These are phyloP conservation scores for Amanita pallidorosea DNA, from an alignment of 768 basidiomycete genomes.

Conservation along the genomic window DNA sequence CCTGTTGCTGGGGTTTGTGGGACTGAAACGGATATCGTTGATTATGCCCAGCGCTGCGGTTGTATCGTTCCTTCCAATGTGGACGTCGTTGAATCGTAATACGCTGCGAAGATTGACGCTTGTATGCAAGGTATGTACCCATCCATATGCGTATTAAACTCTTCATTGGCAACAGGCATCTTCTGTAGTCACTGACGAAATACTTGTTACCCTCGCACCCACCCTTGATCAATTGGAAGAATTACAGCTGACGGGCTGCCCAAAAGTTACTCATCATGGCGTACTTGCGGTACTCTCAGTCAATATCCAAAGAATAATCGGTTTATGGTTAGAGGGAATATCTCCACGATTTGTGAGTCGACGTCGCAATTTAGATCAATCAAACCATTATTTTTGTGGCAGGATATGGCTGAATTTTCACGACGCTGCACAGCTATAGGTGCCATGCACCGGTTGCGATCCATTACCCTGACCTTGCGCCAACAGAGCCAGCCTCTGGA, in stretches of 20 bases:
- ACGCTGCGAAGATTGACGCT: constrained; percentile 50
- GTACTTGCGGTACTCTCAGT: constrained; percentile 37
- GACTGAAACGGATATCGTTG: constrained; percentile 45
- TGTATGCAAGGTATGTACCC: constrained; percentile 51
- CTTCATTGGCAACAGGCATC: constrained; percentile 38
- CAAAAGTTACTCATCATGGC: constrained; percentile 54
- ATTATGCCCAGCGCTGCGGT: constrained; percentile 66
- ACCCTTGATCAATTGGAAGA: constrained; percentile 40
- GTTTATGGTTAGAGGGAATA: constrained; percentile 52
- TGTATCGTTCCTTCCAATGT: constrained; percentile 34
- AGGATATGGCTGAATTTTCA: constrained; percentile 47
- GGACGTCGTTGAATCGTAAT: constrained; percentile 34
- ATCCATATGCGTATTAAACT: neutral
- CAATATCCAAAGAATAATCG: constrained; percentile 35
- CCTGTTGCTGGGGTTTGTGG: constrained; percentile 38
- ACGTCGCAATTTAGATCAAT: neutral
- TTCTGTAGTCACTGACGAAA: constrained; percentile 42
- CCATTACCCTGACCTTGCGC: constrained; percentile 48
- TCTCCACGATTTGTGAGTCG: constrained; percentile 45
- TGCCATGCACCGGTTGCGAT: constrained; percentile 33
- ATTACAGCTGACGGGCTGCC: constrained; percentile 56
- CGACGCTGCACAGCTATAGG: constrained; percentile 20
- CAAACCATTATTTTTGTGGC: neutral
- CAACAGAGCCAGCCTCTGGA: constrained; percentile 20
- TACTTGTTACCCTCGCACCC: constrained; percentile 40